These are phyloP conservation scores for Gonium pectorale DNA, from an alignment of 139 green algal genomes.

Conservation along the genomic window DNA sequence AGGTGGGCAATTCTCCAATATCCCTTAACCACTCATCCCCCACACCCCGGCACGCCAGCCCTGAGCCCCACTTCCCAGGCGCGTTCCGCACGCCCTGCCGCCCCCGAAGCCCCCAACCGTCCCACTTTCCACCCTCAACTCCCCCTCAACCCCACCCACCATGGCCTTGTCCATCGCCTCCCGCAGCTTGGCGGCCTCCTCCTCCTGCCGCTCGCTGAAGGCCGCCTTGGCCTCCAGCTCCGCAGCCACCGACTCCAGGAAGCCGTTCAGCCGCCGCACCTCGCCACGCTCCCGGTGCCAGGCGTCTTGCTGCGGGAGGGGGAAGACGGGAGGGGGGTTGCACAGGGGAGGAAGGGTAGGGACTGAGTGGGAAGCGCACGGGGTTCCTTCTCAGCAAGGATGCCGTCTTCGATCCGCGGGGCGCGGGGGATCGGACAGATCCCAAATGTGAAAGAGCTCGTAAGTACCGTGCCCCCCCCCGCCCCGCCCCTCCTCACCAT, in stretches of 20 bases:
- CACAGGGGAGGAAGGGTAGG: not conserved
- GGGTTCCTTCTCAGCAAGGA: too few relatives aligned
- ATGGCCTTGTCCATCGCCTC: slow-evolving; percentile 31
- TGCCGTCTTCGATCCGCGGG: too few relatives aligned
- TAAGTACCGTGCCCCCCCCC: too few relatives aligned
- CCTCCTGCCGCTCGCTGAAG: slow-evolving; percentile 26
- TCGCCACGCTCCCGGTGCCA: slow-evolving; percentile 50
- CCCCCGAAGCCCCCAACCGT: too few relatives aligned
- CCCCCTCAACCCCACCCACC: not conserved
- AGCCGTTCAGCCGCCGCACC: slow-evolving; percentile 46
- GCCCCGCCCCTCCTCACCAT: slow-evolving; percentile 9
- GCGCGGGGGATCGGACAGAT: too few relatives aligned
- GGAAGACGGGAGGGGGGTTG: not conserved
- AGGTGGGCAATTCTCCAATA: too few relatives aligned
- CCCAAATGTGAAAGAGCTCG: too few relatives aligned
- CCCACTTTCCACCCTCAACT: not conserved
- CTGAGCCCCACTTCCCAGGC: too few relatives aligned
- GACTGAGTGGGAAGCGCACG: too few relatives aligned
- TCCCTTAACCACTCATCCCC: too few relatives aligned
- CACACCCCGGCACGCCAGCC: too few relatives aligned
- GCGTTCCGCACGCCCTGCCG: too few relatives aligned
- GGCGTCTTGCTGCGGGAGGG: slow-evolving; percentile 49
- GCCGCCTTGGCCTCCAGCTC: slow-evolving; percentile 52
- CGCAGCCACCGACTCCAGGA: slow-evolving; percentile 52
- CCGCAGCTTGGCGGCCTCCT: slow-evolving; percentile 36